Conservation (phyloP, 345 rosid genomes). For the Cardamine resedifolia region DNA sequence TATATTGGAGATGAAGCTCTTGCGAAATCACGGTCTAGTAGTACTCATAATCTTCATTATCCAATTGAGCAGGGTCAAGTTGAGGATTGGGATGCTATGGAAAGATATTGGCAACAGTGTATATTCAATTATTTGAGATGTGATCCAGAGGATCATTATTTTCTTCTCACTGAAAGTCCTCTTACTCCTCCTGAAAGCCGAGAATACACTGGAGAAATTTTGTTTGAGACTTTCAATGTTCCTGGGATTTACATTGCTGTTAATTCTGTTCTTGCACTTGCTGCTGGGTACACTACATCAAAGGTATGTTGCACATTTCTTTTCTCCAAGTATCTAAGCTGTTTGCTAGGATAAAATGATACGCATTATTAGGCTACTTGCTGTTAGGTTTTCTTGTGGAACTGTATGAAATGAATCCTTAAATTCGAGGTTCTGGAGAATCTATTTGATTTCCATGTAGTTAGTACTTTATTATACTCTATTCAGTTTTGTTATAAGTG, state of each 20-base stretch:
- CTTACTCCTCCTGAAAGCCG: constrained; percentile 96
- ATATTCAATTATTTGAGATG: constrained; percentile 87
- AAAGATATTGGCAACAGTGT: constrained; percentile 97
- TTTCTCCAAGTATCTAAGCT: not conserved
- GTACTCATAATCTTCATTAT: constrained; percentile 67
- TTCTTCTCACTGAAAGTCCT: constrained; percentile 93
- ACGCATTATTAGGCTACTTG: not conserved
- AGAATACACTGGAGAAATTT: constrained; percentile 91
- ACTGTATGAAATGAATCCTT: constrained; percentile 10
- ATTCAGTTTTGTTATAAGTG: not conserved
- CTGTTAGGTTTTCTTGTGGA: not conserved
- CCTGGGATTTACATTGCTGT: constrained; percentile 98
- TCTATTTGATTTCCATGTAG: not conserved
- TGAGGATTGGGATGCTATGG: constrained; percentile 98
- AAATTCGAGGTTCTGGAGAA: not conserved
- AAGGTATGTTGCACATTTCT: constrained; percentile 54
- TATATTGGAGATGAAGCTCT: constrained; percentile 88
- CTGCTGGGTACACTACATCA: constrained; percentile 94
- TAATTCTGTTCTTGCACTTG: constrained; percentile 96
- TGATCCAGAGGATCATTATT: constrained; percentile 98
- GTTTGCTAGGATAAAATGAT: constrained; percentile 2
- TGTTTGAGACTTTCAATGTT: constrained; percentile 94
- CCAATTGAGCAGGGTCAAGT: constrained; percentile 92
- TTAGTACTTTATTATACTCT: not conserved
- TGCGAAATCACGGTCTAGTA: constrained; percentile 71